These are phyloP conservation scores for Candida glaebosa DNA, from an alignment of 805 yeast species.

Conservation along the genomic window DNA sequence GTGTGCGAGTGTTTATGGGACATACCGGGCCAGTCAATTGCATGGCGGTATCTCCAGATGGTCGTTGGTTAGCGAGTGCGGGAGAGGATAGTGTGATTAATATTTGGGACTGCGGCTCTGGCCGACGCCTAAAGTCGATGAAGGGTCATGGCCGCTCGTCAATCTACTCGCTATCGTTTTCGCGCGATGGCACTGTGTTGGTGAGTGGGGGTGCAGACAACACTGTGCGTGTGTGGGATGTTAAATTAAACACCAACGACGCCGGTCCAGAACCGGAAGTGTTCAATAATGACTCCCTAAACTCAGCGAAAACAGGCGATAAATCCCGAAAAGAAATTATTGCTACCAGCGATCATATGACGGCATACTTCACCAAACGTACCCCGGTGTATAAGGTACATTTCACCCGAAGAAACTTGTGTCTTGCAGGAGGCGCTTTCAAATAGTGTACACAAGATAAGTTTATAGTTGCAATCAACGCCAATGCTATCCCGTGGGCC, in stretches of 20 bases:
- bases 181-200: slow-evolving; percentile 82
- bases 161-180: slow-evolving; percentile 79
- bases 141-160: slow-evolving; percentile 90
- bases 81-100: slow-evolving; percentile 89
- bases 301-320: slow-evolving; percentile 5
- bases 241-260: slow-evolving; percentile 78
- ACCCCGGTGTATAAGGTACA: slow-evolving; percentile 93
- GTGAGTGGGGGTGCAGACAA: slow-evolving; percentile 92
- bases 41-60: slow-evolving; percentile 91
- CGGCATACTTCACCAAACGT: slow-evolving; percentile 88
- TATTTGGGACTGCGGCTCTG: slow-evolving; percentile 93
- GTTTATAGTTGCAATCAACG: slow-evolving; percentile 4
- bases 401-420: slow-evolving; percentile 85
- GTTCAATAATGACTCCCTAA: slow-evolving; percentile 21
- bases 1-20: slow-evolving; percentile 89
- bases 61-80: slow-evolving; percentile 92
- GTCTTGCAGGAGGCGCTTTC: slow-evolving; percentile 91
- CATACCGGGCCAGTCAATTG: slow-evolving; percentile 87
- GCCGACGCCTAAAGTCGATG: slow-evolving; percentile 85
- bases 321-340: slow-evolving; percentile 48
- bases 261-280: slow-evolving; percentile 77
- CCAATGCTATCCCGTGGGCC: no score
- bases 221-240: slow-evolving; percentile 95
- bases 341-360: slow-evolving; percentile 88
- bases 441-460: slow-evolving; percentile 14